Evolutionary conservation across 2,329 filamentous ascomycete genomes (phyloP), one percentile per base, ranked within the genome.

Genomic region (Diaporthe sp.): DNA sequence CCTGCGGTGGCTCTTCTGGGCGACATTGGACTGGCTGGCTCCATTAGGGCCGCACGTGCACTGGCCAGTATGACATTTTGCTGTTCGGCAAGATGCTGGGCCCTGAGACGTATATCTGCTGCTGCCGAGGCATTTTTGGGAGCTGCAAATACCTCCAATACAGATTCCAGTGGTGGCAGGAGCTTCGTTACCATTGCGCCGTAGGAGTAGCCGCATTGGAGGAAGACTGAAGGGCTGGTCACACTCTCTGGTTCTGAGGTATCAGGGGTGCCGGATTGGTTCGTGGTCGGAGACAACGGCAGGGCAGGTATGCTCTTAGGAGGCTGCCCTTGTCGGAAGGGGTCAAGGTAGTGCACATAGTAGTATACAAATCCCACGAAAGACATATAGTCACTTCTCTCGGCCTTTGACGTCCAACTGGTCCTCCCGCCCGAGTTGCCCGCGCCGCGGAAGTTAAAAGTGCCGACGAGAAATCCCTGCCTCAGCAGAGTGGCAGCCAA

Each of bases 381-480:
- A 13, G 95, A 94, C 70, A 91, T 90, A 84, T 97, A 98, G 82
- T 99, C 97, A 53, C 90, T 91, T 47, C 93, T 87, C 82, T 98
- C 97, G 0, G 94, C 90, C 79, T 91, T 94, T 5, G 93, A 93
- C 1, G 94, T 95, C 96, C 96, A 99, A 34, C 94, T 96, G 0
- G 96, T 98, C 68, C 90, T 90, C 7, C 95, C 95, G 72, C 91
- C 90, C 0, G 95, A 97, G 37, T 88, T 88, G 37, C 91, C 90
- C 0, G 95, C 95, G 68, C 96, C 96, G 94, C 96, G 90, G 82
- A 98, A 98, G 81, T 98, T 98, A 84, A 98, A 98, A 0, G 95
- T 98, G 10, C 90, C 93, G 3, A 98, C 93, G 1, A 98, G 82
- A 80, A 91, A 97, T 1, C 94, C 94, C 71, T 88, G 85, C 6